Base-by-base conservation (phyloP, 2,329 filamentous ascomycete genomes). In the Penicillium palitans region DNA sequence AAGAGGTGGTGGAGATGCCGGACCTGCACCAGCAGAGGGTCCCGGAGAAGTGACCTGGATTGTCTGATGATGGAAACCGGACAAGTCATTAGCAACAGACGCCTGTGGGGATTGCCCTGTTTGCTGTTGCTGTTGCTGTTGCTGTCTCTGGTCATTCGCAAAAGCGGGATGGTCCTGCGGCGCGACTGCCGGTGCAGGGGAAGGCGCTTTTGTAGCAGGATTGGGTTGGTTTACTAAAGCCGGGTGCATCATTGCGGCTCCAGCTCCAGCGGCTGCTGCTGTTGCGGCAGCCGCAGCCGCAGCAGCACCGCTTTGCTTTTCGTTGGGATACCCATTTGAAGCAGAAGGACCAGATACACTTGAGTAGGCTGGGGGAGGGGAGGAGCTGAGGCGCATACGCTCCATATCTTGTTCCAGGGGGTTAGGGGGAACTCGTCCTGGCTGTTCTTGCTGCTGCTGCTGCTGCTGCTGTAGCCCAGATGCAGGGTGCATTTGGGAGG, bases 301-400 rank as follows among this genome's bases (percentile, higher is more conserved):
- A 60, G 68, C 68, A 59, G 73, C 67, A 60, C 82, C 79, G 60
- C 82, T 80, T 68, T 86, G 85, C 72, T 97, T 97, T 71, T 97
- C 93, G 63, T 85, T 87, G 0, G 91, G 88, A 74, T 93, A 95
- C 12, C 77, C 75, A 57, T 76, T 87, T 68, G 74, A 80, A 69
- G 79, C 71, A 33, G 74, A 73, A 2, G 77, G 72, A 15, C 79
- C 79, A 31, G 80, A 74, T 31, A 96, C 85, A 68, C 88, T 95
- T 10, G 91, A 95, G 75, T 99, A 99, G 6, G 95, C 93, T n/a
- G 95, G 95, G 21, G 95, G 95, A 15, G 93, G 93, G 54, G 91
- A 92, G 24, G 91, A 90, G 31, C 87, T 84, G 66, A 91, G 83
- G 65, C 91, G 87, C 83, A 96, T 83, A 19, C 91, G 87, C 66